Evolutionary conservation across 2,329 filamentous ascomycete genomes (phyloP).

Genomic region (Davidsoniella eucalypti): DNA sequence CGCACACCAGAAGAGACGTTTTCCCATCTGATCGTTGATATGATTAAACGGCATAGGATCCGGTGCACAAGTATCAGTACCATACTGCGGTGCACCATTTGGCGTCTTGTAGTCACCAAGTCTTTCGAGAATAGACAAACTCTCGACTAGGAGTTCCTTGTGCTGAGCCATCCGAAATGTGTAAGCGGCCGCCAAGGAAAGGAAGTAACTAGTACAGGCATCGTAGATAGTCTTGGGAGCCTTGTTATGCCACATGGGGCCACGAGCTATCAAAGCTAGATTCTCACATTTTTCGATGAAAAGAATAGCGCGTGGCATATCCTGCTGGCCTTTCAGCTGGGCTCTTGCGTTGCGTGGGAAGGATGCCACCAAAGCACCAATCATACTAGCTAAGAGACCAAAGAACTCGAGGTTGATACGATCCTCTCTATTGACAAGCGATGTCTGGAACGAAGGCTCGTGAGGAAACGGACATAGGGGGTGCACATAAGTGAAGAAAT

Average conservation of each 20-base stretch:
- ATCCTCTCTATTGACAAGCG: constrained; percentile 51
- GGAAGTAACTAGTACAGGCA: constrained; percentile 59
- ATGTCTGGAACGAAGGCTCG: constrained; percentile 57
- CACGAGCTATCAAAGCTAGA: constrained; percentile 51
- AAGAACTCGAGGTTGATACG: constrained; percentile 50
- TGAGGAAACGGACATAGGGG: constrained; percentile 64
- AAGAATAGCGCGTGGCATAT: constrained; percentile 51
- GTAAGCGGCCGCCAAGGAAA: constrained; percentile 50
- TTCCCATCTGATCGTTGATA: constrained; percentile 55
- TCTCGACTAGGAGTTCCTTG: constrained; percentile 57
- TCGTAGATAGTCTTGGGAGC: constrained; percentile 34
- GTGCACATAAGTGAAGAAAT: constrained; percentile 73
- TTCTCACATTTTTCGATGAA: constrained; percentile 56
- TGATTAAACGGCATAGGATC: constrained; percentile 42
- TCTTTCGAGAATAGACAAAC: constrained; percentile 36
- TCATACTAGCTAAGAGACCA: constrained; percentile 57
- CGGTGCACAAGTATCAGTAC: constrained; percentile 23
- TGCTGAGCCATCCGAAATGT: constrained; percentile 51
- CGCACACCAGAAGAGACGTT: constrained; percentile 72
- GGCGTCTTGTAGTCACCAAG: constrained; percentile 12
- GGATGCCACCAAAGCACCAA: constrained; percentile 55
- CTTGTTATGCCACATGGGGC: constrained; percentile 33
- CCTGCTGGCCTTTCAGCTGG: constrained; percentile 49
- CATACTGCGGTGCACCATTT: constrained; percentile 23
- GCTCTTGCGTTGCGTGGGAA: constrained; percentile 56